Conservation (phyloP, 257 asterid species). For the Jacaranda copaia region DNA sequence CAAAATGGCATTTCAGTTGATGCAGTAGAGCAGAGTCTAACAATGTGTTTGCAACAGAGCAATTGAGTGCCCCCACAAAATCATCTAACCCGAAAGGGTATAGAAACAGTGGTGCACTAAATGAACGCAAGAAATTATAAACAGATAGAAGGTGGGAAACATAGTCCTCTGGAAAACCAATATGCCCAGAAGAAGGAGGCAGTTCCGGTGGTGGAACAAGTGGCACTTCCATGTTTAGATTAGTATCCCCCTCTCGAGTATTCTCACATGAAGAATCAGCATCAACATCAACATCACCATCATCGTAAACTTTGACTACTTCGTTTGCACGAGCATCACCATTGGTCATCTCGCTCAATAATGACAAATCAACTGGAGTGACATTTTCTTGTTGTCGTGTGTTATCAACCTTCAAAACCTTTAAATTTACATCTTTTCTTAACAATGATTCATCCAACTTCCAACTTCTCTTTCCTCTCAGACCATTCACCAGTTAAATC, state of each 20-base stretch:
- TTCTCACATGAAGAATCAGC: conserved; percentile 58
- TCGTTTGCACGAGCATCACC: conserved; percentile 32
- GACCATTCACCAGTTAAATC: conserved; percentile 65
- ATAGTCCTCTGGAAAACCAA: conserved; percentile 74
- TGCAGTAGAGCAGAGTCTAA: conserved; percentile 83
- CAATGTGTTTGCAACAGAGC: conserved; percentile 70
- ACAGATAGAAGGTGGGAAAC: conserved; percentile 79
- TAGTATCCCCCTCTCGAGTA: conserved; percentile 43
- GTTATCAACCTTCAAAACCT: conserved; percentile 42
- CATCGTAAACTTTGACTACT: conserved; percentile 31
- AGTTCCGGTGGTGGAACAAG: conserved; percentile 70
- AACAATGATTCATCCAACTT: conserved; percentile 55
- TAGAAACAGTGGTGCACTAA: conserved; percentile 70
- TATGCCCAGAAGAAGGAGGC: conserved; percentile 83
- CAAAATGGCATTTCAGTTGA: conserved; percentile 65
- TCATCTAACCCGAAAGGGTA: conserved; percentile 86
- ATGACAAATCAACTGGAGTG: conserved; percentile 16
- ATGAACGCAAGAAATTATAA: conserved; percentile 73
- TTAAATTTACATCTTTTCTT: conserved; percentile 42
- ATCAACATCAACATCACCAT: conserved; percentile 31
- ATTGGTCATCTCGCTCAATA: conserved; percentile 27
- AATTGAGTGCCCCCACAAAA: conserved; percentile 91
- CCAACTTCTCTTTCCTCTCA: conserved; percentile 58
- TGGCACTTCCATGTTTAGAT: conserved; percentile 52
- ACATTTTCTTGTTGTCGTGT: conserved; percentile 20